phyloP scores from a whole-genome alignment of 2,329 filamentous ascomycete species.

The Hortaea sp. region DNA sequence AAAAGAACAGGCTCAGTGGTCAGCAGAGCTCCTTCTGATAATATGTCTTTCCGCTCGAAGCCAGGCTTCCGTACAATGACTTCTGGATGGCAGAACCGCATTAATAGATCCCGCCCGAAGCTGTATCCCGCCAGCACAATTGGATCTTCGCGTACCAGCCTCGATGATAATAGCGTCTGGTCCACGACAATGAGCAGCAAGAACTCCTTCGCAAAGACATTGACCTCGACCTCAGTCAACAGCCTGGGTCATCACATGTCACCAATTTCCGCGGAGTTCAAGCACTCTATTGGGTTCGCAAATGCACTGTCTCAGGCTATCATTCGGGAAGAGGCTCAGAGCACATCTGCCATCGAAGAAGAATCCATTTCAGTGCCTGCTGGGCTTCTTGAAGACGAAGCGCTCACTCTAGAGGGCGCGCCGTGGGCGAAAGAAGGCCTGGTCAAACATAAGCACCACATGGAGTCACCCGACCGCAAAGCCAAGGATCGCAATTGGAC shows the following conservation, averaged over 20 bases:
- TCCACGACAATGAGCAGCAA: constrained; percentile 85
- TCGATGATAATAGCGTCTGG: constrained; percentile 90
- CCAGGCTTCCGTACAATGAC: constrained; percentile 53
- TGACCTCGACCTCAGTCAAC: constrained; percentile 85
- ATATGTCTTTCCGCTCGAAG: constrained; percentile 53
- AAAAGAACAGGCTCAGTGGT: constrained; percentile 82
- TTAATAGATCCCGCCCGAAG: constrained; percentile 71
- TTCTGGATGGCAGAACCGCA: constrained; percentile 65
- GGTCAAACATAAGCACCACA: constrained; percentile 89
- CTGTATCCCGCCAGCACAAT: constrained; percentile 69
- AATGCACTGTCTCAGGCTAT: constrained; percentile 95
- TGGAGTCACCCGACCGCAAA: constrained; percentile 82
- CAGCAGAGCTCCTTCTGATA: constrained; percentile 86
- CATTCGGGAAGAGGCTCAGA: constrained; percentile 63
- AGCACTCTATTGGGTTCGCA: constrained; percentile 94
- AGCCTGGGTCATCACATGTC: constrained; percentile 71
- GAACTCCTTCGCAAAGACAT: constrained; percentile 80
- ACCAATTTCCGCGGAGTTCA: constrained; percentile 59
- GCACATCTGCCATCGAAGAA: constrained; percentile 30
- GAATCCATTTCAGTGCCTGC: constrained; percentile 16
- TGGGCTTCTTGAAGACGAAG: constrained; percentile 75
- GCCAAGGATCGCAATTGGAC: constrained; percentile 91
- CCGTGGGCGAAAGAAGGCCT: constrained; percentile 98
- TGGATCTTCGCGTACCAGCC: constrained; percentile 83
- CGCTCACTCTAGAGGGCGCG: constrained; percentile 80